Conservation (phyloP, 148 eudicot genomes). For the Vaccinium vitisidaea region DNA sequence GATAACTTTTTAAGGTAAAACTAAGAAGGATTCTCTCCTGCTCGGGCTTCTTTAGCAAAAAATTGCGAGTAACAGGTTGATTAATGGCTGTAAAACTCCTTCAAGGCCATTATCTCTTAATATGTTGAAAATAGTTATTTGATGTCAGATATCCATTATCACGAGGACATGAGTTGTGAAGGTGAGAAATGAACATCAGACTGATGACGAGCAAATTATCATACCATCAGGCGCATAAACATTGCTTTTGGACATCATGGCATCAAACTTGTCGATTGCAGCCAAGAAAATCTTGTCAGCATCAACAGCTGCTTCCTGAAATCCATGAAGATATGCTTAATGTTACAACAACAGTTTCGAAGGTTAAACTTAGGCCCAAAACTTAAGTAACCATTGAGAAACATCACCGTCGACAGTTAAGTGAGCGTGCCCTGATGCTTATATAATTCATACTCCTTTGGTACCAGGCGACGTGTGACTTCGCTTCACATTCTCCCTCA, state of each 20-base stretch:
- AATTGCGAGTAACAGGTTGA: neutral
- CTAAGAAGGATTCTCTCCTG: neutral
- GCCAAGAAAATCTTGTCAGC: conserved; percentile 94
- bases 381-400: neutral
- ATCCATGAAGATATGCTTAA: conserved; percentile 10
- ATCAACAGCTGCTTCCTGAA: conserved; percentile 84
- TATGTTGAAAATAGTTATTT: neutral
- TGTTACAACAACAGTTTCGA: neutral
- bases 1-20: neutral
- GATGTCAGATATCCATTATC: neutral
- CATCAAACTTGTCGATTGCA: conserved; percentile 94
- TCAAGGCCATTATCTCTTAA: neutral
- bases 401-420: neutral
- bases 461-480: too few relatives aligned
- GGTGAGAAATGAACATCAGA: neutral
- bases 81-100: neutral
- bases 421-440: too few relatives aligned
- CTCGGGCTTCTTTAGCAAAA: neutral
- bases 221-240: conserved; percentile 84
- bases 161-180: neutral
- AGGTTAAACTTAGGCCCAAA: neutral
- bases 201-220: neutral
- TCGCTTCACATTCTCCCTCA: too few relatives aligned
- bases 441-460: too few relatives aligned
- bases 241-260: conserved; percentile 91